Conservation (phyloP, 2,329 filamentous ascomycete species). For the Fusarium musae region DNA sequence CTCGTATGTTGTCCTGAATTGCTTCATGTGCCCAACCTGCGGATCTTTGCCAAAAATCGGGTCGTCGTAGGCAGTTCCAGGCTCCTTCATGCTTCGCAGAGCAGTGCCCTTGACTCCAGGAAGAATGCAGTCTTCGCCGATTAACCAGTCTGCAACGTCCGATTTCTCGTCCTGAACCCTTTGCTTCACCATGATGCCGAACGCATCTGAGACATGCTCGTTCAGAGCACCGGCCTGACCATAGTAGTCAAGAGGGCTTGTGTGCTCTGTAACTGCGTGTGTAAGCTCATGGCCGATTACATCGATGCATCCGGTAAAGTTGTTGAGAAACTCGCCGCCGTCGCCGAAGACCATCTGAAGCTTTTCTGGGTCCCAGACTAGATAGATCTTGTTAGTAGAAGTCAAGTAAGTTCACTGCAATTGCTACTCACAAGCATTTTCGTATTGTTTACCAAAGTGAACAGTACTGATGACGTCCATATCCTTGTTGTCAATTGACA, state of each 20-base stretch:
- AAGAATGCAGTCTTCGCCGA: constrained; percentile 64
- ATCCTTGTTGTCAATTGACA: constrained; percentile 63
- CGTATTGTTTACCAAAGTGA: constrained; percentile 61
- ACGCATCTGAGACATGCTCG: constrained; percentile 66
- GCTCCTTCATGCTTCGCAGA: constrained; percentile 64
- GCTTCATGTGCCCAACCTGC: constrained; percentile 60
- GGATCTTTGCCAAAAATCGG: constrained; percentile 64
- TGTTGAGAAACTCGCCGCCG: constrained; percentile 61
- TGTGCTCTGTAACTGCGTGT: constrained; percentile 64
- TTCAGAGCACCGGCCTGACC: constrained; percentile 66
- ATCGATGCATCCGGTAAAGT: constrained; percentile 64
- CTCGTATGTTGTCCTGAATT: constrained; percentile 53
- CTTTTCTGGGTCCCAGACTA: constrained; percentile 61
- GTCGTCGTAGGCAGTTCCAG: constrained; percentile 64
- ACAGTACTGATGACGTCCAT: constrained; percentile 63
- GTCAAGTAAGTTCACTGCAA: background rate
- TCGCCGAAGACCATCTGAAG: constrained; percentile 68
- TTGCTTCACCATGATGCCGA: constrained; percentile 69
- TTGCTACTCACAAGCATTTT: constrained; percentile 59
- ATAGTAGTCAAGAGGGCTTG: constrained; percentile 61
- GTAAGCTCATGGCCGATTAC: constrained; percentile 69
- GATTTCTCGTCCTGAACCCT: constrained; percentile 58
- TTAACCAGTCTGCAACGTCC: constrained; percentile 63
- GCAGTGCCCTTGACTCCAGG: constrained; percentile 62
- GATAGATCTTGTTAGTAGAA: constrained; percentile 19